These are phyloP conservation scores for Botrytis cinerea DNA, from an alignment of 2,329 filamentous ascomycete species.

Conservation along the genomic window DNA sequence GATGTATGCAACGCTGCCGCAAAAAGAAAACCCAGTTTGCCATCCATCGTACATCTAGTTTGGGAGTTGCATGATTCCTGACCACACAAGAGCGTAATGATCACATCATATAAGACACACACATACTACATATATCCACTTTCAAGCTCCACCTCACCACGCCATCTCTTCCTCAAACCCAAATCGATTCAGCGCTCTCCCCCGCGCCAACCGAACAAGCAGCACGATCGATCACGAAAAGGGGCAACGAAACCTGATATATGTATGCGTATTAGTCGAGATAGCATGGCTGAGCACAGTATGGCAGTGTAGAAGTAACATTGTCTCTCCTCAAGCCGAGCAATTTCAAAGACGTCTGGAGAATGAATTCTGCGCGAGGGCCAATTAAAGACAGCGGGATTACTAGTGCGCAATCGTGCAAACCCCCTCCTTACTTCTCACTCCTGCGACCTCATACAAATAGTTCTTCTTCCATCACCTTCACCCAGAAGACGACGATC, in stretches of 20 bases:
- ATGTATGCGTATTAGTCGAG: neutral
- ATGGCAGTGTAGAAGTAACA: neutral
- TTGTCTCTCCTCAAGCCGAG: neutral
- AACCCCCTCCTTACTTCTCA: neutral
- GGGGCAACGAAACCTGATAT: neutral
- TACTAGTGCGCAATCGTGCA: neutral
- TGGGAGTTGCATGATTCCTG: neutral
- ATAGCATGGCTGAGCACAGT: neutral
- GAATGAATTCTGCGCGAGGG: neutral
- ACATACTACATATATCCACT: conserved; percentile 3
- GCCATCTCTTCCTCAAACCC: neutral
- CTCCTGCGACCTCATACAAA: neutral
- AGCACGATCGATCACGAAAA: neutral
- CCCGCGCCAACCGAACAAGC: neutral
- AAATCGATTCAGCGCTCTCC: neutral
- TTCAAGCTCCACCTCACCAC: neutral
- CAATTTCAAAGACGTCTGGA: neutral
- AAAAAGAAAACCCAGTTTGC: neutral
- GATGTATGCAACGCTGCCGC: neutral
- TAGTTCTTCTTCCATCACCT: neutral
- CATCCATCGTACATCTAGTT: neutral
- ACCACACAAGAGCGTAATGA: neutral
- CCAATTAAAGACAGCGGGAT: neutral
- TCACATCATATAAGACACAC: neutral
- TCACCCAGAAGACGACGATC: neutral